These are phyloP conservation scores for Lachancea thermotolerans DNA, from an alignment of 805 yeast genomes.

Conservation along the genomic window DNA sequence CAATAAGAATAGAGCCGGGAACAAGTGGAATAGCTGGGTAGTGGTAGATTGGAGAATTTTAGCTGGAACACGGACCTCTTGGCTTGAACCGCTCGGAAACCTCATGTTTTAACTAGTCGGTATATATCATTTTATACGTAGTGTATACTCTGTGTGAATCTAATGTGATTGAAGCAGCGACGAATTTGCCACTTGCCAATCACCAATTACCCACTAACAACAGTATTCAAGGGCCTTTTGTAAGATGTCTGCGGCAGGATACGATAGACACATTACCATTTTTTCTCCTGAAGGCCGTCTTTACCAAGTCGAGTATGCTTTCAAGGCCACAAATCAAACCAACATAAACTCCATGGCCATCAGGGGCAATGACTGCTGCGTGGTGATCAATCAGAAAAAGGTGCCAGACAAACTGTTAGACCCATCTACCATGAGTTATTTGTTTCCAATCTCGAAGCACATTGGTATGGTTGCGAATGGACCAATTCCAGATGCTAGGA, in stretches of 20 bases:
- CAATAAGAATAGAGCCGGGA: not conserved
- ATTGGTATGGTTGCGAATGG: conserved; percentile 93
- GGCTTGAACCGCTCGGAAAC: not conserved
- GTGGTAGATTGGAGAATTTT: not conserved
- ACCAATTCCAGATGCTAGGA: conserved; percentile 91
- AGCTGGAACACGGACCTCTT: not conserved
- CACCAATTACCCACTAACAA: no score
- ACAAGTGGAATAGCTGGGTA: not conserved
- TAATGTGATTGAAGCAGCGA: not conserved
- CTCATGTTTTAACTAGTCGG: not conserved
- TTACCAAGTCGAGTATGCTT: conserved; percentile 96
- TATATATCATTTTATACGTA: not conserved
- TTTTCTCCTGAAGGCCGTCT: conserved; percentile 98
- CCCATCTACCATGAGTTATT: conserved; percentile 75
- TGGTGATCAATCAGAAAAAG: conserved; percentile 88
- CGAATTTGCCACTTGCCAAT: not conserved
- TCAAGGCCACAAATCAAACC: conserved; percentile 90
- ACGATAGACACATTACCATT: conserved; percentile 96
- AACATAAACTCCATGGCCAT: conserved; percentile 86
- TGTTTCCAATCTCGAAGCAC: conserved; percentile 72
- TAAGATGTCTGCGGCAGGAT: conserved; percentile 62
- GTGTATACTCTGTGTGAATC: no score
- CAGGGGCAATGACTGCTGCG: conserved; percentile 80
- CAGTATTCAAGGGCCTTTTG: not conserved
- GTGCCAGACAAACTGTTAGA: conserved; percentile 93